Conservation (phyloP, 495 filamentous ascomycete genomes). For the Lophiostoma macrostomum region DNA sequence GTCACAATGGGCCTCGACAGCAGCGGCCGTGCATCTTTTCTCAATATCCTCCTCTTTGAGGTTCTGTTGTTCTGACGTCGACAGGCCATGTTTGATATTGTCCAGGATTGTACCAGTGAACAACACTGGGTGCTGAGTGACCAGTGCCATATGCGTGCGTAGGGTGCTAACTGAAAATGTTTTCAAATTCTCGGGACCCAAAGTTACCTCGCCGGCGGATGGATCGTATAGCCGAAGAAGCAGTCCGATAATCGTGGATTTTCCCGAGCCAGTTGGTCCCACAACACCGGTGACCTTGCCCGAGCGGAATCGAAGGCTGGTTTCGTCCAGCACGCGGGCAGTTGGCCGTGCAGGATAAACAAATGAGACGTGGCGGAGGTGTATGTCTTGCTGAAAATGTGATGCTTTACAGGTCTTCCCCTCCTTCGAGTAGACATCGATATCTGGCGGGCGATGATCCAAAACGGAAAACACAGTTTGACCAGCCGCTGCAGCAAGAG, state of each 20-base stretch:
- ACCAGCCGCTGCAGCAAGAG: too few relatives aligned
- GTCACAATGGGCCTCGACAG: conserved; percentile 19
- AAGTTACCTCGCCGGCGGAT: conserved; percentile 1
- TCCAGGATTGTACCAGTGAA: conserved; percentile 30
- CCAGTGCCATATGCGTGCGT: conserved; percentile 10
- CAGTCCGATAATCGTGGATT: conserved; percentile 21
- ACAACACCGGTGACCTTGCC: conserved; percentile 34
- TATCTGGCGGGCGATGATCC: too few relatives aligned
- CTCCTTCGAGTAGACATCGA: too few relatives aligned
- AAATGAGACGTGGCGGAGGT: conserved; percentile 34
- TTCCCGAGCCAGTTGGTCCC: conserved; percentile 27
- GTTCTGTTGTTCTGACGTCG: not conserved
- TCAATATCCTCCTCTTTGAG: conserved; percentile 16
- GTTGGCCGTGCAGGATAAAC: conserved; percentile 33
- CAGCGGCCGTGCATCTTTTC: not conserved
- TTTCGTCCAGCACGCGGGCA: conserved; percentile 18
- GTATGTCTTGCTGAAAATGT: too few relatives aligned
- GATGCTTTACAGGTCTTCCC: too few relatives aligned
- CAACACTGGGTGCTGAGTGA: conserved; percentile 21
- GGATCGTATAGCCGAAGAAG: conserved; percentile 28
- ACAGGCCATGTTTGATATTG: conserved; percentile 30
- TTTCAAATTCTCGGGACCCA: conserved; percentile 6
- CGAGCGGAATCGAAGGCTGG: conserved; percentile 19
- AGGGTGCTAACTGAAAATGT: conserved; percentile 5
- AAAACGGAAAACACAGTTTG: too few relatives aligned